Evolutionary conservation across 1,139 yeast genomes (phyloP).

Genomic region (Lizanozyma gosingica): DNA sequence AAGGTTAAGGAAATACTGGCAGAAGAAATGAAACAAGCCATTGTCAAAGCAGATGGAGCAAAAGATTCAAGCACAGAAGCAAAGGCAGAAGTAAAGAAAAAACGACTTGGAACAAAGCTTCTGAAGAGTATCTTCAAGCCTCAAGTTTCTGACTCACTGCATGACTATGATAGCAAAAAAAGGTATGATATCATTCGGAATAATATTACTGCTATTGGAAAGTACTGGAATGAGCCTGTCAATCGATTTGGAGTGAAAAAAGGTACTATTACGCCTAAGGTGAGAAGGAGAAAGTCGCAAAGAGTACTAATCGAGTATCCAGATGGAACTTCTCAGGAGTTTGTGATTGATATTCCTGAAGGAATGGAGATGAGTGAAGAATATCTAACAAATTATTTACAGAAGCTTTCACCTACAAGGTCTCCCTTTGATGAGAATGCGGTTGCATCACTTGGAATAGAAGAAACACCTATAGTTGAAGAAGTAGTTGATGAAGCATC

Average conservation of each 20-base stretch:
- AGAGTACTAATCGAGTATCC: not conserved
- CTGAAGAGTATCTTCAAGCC: not conserved
- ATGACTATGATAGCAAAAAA: not conserved
- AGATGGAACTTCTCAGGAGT: slow-evolving; percentile 2
- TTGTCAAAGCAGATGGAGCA: not conserved
- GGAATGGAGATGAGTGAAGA: not conserved
- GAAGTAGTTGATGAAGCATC: not conserved
- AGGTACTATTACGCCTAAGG: not conserved
- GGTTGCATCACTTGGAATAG: not conserved
- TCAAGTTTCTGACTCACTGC: not conserved
- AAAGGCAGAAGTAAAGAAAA: not conserved
- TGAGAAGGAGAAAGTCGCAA: not conserved
- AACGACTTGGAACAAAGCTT: not conserved
- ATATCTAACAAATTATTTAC: not conserved
- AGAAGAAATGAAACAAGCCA: not conserved
- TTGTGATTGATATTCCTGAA: slow-evolving; percentile 1
- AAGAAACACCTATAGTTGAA: not conserved
- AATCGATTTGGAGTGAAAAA: not conserved
- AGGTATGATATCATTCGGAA: slow-evolving; percentile 1
- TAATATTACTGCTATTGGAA: slow-evolving; percentile 3
- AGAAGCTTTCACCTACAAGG: not conserved
- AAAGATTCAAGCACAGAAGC: not conserved
- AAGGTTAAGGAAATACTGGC: slow-evolving; percentile 2
- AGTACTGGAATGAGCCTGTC: slow-evolving; percentile 9
- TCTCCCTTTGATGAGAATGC: not conserved